phyloP scores from a whole-genome alignment of 192 early-diverging fungal genomes.

The Rhizoclosmatium globosum region DNA sequence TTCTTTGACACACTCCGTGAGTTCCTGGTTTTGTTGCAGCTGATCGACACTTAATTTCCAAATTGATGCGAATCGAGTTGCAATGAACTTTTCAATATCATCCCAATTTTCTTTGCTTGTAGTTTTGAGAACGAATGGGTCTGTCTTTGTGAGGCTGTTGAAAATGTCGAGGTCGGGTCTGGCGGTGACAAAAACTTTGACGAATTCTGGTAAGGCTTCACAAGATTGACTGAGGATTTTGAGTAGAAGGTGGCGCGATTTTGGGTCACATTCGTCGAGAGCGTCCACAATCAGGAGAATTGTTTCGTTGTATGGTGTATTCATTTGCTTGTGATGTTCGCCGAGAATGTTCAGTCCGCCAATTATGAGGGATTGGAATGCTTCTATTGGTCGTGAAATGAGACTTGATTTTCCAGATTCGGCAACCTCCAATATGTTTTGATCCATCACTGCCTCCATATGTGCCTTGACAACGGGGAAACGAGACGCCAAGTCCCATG shows the following conservation, averaged over 20 bases:
- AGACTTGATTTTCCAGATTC: slow-evolving; percentile 7
- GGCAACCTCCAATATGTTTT: neutral
- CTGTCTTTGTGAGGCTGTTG: neutral
- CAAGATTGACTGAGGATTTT: slow-evolving; percentile 9
- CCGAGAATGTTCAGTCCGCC: neutral
- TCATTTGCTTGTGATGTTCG: neutral
- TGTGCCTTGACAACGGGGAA: neutral
- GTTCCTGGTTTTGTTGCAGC: neutral
- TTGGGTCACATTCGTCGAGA: slow-evolving; percentile 32
- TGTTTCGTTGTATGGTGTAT: neutral
- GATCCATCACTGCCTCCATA: slow-evolving; percentile 14
- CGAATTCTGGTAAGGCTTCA: slow-evolving; percentile 10
- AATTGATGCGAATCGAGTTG: neutral
- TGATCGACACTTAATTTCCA: neutral
- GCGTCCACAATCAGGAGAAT: slow-evolving; percentile 38
- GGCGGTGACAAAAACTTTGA: slow-evolving; percentile 29
- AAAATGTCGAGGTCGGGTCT: slow-evolving; percentile 36
- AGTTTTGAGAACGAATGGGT: slow-evolving; percentile 12
- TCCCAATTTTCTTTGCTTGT: neutral
- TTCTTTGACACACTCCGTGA: neutral
- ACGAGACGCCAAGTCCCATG: neutral
- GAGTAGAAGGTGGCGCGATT: slow-evolving; percentile 1
- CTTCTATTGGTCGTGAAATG: neutral
- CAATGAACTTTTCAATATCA: slow-evolving; percentile 10
- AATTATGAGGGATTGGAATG: neutral